A percentile compares a stretch with the other conserved stretches of the same genome.
Evolutionary conservation across 192 early-diverging fungal species (phyloP).

Genomic region (Radiomyces spectabilis): DNA sequence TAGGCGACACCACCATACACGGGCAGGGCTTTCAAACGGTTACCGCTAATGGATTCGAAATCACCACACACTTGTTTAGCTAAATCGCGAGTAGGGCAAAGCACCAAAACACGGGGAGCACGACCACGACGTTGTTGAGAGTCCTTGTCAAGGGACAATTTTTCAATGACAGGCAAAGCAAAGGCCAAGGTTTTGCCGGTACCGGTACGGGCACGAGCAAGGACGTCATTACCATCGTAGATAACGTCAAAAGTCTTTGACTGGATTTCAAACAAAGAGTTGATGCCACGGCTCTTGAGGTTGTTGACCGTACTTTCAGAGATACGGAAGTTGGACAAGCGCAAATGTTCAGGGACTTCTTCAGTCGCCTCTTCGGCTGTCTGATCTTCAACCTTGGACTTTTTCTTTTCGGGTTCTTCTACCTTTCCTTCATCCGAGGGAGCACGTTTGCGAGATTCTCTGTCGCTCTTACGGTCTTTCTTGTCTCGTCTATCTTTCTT

Average conservation of each 20-base stretch:
- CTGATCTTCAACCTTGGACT: slow-evolving; percentile 22
- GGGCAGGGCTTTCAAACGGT: slow-evolving; percentile 50
- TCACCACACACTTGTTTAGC: slow-evolving; percentile 86
- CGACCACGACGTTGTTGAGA: slow-evolving; percentile 31
- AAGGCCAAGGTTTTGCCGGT: slow-evolving; percentile 81
- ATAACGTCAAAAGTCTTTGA: slow-evolving; percentile 73
- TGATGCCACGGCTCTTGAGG: slow-evolving; percentile 67
- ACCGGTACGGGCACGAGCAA: slow-evolving; percentile 69
- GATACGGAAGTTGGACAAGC: slow-evolving; percentile 53
- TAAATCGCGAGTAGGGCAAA: slow-evolving; percentile 79
- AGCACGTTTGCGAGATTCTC: no score
- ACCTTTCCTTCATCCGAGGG: no score
- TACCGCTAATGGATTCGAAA: slow-evolving; percentile 54
- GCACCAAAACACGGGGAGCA: slow-evolving; percentile 44
- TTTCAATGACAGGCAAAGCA: slow-evolving; percentile 71
- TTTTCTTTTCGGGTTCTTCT: no score
- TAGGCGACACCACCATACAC: slow-evolving; percentile 91
- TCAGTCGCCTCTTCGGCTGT: slow-evolving; percentile 21
- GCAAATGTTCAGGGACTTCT: slow-evolving; percentile 49
- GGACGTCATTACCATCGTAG: slow-evolving; percentile 66
- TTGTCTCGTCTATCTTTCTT: no score
- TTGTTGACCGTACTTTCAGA: slow-evolving; percentile 59
- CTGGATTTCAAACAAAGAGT: slow-evolving; percentile 90
- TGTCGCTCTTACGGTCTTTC: no score
- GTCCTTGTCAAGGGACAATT: slow-evolving; percentile 27